These are phyloP conservation scores for Thelephora terrestris DNA, from an alignment of 1,284 basidiomycete genomes.

Conservation along the genomic window DNA sequence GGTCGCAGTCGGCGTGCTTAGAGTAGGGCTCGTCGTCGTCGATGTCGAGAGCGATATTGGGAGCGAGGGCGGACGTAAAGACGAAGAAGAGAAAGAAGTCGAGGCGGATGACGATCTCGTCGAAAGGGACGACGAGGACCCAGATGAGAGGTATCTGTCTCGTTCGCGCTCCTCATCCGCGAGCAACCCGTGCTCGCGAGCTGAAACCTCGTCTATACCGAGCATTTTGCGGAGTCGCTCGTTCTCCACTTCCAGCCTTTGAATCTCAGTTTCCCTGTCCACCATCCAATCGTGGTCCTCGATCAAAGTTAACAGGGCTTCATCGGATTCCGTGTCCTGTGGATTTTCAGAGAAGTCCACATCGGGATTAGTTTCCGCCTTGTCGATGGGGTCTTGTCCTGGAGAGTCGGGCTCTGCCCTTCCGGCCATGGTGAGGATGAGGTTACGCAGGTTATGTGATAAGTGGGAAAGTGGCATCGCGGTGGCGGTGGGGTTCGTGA, in stretches of 20 bases:
- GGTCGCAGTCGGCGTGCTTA: neutral
- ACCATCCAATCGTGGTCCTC: slow-evolving; percentile 65
- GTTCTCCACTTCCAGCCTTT: slow-evolving; percentile 75
- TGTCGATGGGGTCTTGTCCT: slow-evolving; percentile 16
- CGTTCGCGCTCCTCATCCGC: slow-evolving; percentile 22
- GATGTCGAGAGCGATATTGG: neutral
- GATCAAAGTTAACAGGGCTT: slow-evolving; percentile 15
- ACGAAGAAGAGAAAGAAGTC: neutral
- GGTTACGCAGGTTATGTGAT: slow-evolving; percentile 57
- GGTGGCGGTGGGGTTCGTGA: slow-evolving; percentile 45
- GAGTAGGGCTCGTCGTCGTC: neutral
- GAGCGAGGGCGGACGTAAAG: neutral
- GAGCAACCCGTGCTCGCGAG: slow-evolving; percentile 36
- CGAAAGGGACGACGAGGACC: neutral
- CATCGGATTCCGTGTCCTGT: slow-evolving; percentile 26
- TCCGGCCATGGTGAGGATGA: slow-evolving; percentile 64
- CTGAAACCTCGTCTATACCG: slow-evolving; percentile 52
- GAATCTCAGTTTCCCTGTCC: slow-evolving; percentile 77
- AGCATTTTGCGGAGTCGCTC: slow-evolving; percentile 62
- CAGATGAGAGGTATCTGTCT: neutral
- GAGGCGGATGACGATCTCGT: neutral
- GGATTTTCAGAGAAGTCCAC: slow-evolving; percentile 8
- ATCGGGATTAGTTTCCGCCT: slow-evolving; percentile 3
- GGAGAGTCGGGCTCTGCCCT: slow-evolving; percentile 36
- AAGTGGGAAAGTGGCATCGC: slow-evolving; percentile 58